These are phyloP conservation scores for Apiospora marii DNA, from an alignment of 2,329 filamentous ascomycete genomes.

Conservation along the genomic window DNA sequence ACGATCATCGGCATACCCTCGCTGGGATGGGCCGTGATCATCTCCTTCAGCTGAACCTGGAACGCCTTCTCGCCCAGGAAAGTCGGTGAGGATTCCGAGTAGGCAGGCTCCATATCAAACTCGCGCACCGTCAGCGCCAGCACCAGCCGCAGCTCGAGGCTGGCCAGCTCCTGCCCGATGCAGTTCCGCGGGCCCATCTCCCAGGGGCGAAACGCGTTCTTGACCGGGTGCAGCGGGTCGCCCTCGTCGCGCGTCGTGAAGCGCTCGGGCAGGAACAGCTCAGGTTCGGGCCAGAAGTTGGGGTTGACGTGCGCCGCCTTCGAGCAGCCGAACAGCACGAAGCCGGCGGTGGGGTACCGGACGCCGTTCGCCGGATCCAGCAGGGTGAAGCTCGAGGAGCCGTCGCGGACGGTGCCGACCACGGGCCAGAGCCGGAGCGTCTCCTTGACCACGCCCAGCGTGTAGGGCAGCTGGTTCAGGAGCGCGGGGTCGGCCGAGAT, in stretches of 20 bases:
- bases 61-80: conserved; percentile 45
- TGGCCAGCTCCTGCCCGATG: conserved; percentile 48
- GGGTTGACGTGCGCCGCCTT: conserved; percentile 42
- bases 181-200: conserved; percentile 47
- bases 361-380: conserved; percentile 51
- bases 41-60: conserved; percentile 31
- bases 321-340: conserved; percentile 36
- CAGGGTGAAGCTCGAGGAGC: conserved; percentile 45
- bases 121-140: conserved; percentile 57
- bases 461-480: conserved; percentile 59
- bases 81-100: conserved; percentile 42
- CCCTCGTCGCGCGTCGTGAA: conserved; percentile 48
- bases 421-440: conserved; percentile 58
- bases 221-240: conserved; percentile 36
- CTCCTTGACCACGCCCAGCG: conserved; percentile 60
- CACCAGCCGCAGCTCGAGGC: conserved; percentile 59
- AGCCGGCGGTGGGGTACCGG: conserved; percentile 49
- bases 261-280: conserved; percentile 51
- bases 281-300: conserved; percentile 58
- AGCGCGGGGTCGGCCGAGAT: conserved; percentile 51
- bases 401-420: conserved; percentile 48
- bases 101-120: conserved; percentile 55
- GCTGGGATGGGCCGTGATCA: conserved; percentile 3
- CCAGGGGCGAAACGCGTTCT: conserved; percentile 45
- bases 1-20: conserved; percentile 3